These are phyloP conservation scores for Tricholoma saponaceum DNA, from an alignment of 768 basidiomycete species.

Conservation along the genomic window DNA sequence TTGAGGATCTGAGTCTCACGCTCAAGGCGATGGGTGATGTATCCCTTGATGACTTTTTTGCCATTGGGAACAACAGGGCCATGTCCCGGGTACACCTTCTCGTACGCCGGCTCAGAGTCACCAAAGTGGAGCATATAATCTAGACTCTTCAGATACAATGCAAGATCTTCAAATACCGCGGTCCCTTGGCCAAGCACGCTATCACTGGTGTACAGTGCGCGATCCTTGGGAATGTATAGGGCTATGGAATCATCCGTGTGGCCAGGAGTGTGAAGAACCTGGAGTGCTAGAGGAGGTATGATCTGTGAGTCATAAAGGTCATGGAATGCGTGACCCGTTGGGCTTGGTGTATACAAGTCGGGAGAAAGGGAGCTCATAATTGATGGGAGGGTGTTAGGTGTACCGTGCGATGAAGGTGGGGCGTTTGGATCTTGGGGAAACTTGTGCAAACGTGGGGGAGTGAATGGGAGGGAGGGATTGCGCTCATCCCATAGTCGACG, in stretches of 20 bases:
- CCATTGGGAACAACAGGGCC: conserved; percentile 75
- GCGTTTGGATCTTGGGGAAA: conserved; percentile 38
- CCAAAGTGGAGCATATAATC: conserved; percentile 49
- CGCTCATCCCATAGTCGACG: conserved; percentile 55
- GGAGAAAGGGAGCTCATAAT: conserved; percentile 36
- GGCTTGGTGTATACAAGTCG: conserved; percentile 42
- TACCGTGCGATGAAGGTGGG: conserved; percentile 14
- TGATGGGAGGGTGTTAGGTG: conserved; percentile 34
- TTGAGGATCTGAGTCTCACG: conserved; percentile 76
- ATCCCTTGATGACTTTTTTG: conserved; percentile 54
- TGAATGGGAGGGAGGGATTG: conserved; percentile 43
- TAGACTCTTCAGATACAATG: conserved; percentile 63
- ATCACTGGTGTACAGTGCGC: conserved; percentile 85
- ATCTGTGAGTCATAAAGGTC: conserved; percentile 54
- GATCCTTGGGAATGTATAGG: conserved; percentile 64
- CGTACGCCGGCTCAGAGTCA: conserved; percentile 26
- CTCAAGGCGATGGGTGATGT: conserved; percentile 77
- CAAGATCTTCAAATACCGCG: conserved; percentile 83
- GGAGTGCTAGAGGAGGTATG: conserved; percentile 44
- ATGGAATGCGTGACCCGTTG: conserved; percentile 46
- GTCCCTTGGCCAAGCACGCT: conserved; percentile 90
- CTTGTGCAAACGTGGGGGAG: conserved; percentile 74
- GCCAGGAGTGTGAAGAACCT: conserved; percentile 82
- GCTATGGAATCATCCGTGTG: conserved; percentile 87
- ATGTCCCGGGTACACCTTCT: conserved; percentile 81